Evolutionary conservation across 1,284 basidiomycete genomes (phyloP).

Genomic region (Serendipita sp.): DNA sequence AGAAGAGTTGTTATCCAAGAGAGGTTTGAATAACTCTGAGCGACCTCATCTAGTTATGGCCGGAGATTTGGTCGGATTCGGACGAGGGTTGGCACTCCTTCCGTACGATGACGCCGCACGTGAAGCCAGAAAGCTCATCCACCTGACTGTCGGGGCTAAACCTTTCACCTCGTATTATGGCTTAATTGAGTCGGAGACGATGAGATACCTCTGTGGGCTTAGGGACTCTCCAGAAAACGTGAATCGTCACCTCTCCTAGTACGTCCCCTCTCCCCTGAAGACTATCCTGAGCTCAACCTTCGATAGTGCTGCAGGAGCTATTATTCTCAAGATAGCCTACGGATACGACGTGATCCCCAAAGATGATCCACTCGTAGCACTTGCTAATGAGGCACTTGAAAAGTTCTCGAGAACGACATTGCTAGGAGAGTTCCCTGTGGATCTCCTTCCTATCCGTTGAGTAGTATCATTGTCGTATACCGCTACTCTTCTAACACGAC

Average conservation of each 20-base stretch:
- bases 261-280: neutral
- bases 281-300: conserved; percentile 9
- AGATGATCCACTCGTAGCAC: conserved; percentile 41
- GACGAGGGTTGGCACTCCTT: neutral
- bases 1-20: conserved; percentile 49
- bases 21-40: conserved; percentile 53
- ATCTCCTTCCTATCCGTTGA: conserved; percentile 37
- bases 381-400: conserved; percentile 35
- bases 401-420: conserved; percentile 46
- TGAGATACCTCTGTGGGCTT: conserved; percentile 28
- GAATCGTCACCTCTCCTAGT: conserved; percentile 22
- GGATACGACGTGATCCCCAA: conserved; percentile 44
- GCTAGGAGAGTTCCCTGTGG: conserved; percentile 53
- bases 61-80: conserved; percentile 27
- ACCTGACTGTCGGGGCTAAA: conserved; percentile 3
- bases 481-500: neutral
- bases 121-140: neutral
- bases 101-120: neutral
- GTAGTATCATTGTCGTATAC: conserved; percentile 11
- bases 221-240: conserved; percentile 26
- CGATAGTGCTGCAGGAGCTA: conserved; percentile 26
- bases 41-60: conserved; percentile 33
- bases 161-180: neutral
- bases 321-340: conserved; percentile 34
- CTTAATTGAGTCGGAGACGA: conserved; percentile 27